phyloP scores from a whole-genome alignment of 352 stramenopile species.

The Vaucheria bursata region DNA sequence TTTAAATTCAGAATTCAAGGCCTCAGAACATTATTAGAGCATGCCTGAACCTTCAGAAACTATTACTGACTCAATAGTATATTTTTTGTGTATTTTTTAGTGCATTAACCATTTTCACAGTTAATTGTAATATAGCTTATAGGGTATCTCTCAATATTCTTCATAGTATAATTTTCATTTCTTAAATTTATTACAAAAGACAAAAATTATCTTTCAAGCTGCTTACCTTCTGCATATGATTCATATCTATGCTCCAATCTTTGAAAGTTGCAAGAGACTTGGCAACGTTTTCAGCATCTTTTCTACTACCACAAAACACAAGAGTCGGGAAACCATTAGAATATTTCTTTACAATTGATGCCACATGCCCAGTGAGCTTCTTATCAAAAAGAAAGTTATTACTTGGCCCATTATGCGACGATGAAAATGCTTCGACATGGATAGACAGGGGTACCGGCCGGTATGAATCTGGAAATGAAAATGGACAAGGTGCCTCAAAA shows the following conservation, averaged over 20 bases:
- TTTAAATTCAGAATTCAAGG: no score
- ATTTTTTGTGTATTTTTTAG: no score
- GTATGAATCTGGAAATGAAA: slow-evolving; percentile 47
- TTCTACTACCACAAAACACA: slow-evolving; percentile 56
- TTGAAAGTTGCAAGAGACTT: slow-evolving; percentile 13
- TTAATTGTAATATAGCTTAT: no score
- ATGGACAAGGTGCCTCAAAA: slow-evolving; percentile 44
- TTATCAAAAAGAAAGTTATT: slow-evolving; percentile 55
- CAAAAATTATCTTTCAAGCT: no score
- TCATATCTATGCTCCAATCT: neutral
- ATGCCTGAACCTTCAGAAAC: no score
- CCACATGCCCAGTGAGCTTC: slow-evolving; percentile 45
- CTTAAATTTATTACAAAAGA: no score
- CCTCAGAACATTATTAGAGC: no score
- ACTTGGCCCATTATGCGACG: no score
- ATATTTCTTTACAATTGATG: slow-evolving; percentile 46
- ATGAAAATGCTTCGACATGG: slow-evolving; percentile 35
- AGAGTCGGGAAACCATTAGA: slow-evolving; percentile 55
- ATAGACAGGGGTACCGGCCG: slow-evolving; percentile 48
- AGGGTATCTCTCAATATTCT: no score
- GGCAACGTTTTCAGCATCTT: slow-evolving; percentile 42
- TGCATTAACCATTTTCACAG: no score
- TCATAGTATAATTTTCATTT: no score
- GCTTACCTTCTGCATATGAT: neutral
- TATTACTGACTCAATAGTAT: no score